These are phyloP conservation scores for Stellera chamaejasme DNA, from an alignment of 345 rosid species.

Conservation along the genomic window DNA sequence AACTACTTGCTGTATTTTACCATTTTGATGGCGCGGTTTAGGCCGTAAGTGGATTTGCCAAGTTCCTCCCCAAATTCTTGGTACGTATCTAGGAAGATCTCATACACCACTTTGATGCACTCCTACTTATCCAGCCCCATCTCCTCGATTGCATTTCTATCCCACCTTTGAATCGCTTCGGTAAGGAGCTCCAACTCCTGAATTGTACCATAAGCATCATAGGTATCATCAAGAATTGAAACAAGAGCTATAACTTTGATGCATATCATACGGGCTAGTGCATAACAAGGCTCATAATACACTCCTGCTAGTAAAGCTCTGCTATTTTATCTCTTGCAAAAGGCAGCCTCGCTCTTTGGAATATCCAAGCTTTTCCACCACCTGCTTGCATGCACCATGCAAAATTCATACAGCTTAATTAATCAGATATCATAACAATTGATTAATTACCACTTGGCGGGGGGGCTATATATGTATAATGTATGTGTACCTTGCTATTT, in stretches of 20 bases:
- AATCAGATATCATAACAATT: too few relatives aligned
- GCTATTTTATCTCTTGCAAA: constrained; percentile 20
- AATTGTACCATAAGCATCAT: constrained; percentile 14
- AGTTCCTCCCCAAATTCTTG: not conserved
- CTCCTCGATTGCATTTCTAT: not conserved
- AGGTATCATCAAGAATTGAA: constrained; percentile 18
- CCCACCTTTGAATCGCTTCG: constrained; percentile 16
- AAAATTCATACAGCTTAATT: too few relatives aligned
- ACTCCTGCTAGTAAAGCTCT: constrained; percentile 13
- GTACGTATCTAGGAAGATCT: not conserved
- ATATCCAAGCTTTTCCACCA: constrained; percentile 25
- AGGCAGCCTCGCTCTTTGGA: constrained; percentile 12
- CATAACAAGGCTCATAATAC: constrained; percentile 17
- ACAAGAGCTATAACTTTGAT: constrained; percentile 11
- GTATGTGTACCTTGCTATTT: constrained; percentile 9
- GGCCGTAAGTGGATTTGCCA: not conserved
- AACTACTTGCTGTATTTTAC: not conserved
- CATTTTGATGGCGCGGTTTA: not conserved
- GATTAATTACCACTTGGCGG: too few relatives aligned
- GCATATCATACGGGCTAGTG: constrained; percentile 2
- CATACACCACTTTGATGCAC: not conserved
- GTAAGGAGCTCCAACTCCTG: constrained; percentile 19
- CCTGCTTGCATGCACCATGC: constrained; percentile 7
- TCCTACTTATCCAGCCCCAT: not conserved
- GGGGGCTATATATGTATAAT: too few relatives aligned